Conservation (phyloP, 2,329 filamentous ascomycete species). For the Diplodia sapinea region DNA sequence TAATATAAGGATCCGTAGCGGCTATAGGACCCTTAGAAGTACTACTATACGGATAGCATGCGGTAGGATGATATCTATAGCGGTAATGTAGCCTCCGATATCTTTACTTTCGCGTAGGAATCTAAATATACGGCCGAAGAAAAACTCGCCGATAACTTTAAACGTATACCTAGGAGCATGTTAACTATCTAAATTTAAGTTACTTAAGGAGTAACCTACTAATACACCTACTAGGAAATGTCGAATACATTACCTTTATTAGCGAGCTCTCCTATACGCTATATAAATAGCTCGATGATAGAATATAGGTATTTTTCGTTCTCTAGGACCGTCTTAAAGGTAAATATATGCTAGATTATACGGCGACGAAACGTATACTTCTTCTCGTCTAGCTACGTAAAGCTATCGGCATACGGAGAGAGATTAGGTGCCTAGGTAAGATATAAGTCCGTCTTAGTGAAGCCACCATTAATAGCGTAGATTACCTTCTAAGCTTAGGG, state of each 20-base stretch:
- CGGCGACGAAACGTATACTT: conserved; percentile 34
- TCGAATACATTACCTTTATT: conserved; percentile 34
- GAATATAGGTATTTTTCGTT: conserved; percentile 35
- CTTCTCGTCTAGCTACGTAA: conserved; percentile 36
- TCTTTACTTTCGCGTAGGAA: conserved; percentile 51
- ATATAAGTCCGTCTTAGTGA: conserved; percentile 40
- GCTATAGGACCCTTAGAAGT: conserved; percentile 1
- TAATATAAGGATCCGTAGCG: conserved; percentile 6
- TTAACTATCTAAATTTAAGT: background rate
- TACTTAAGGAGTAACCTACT: background rate
- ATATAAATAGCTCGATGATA: conserved; percentile 31
- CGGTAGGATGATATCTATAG: conserved; percentile 37
- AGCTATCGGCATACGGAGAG: conserved; percentile 34
- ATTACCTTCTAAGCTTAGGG: conserved; percentile 35
- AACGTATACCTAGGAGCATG: conserved; percentile 45
- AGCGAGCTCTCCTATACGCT: conserved; percentile 34
- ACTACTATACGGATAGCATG: conserved; percentile 15
- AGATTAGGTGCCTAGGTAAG: conserved; percentile 35
- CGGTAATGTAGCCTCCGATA: conserved; percentile 47
- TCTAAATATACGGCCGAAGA: conserved; percentile 51
- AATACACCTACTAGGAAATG: conserved; percentile 35
- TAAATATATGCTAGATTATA: conserved; percentile 35
- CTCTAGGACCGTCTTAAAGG: conserved; percentile 34
- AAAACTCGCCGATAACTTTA: conserved; percentile 52
- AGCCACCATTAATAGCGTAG: conserved; percentile 34